Evolutionary conservation across 352 stramenopile genomes (phyloP).

Genomic region (Pythium oligandrum): DNA sequence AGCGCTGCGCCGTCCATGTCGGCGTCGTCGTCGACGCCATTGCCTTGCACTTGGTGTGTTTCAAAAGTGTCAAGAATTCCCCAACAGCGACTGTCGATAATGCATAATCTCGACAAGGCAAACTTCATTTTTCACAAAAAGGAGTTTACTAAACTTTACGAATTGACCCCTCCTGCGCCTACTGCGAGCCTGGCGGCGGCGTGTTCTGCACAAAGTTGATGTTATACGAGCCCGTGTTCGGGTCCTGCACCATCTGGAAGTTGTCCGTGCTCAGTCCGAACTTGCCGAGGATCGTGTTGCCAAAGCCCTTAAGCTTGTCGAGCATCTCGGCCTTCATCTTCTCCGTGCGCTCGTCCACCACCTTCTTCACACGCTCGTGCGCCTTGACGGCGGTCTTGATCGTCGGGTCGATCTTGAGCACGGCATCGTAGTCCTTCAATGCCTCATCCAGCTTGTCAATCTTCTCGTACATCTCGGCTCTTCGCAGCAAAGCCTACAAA

Average conservation of each 20-base stretch:
- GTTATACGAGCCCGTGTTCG: conserved; percentile 95
- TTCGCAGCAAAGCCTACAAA: conserved; percentile 77
- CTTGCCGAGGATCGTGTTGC: conserved; percentile 98
- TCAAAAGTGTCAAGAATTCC: too few relatives aligned
- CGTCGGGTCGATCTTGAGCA: conserved; percentile 91
- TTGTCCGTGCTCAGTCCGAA: conserved; percentile 99
- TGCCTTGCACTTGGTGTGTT: too few relatives aligned
- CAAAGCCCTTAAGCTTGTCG: conserved; percentile 97
- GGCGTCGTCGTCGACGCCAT: too few relatives aligned
- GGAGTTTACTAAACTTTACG: too few relatives aligned
- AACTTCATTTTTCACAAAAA: too few relatives aligned
- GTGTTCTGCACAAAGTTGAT: conserved; percentile 91
- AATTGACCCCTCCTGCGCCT: too few relatives aligned
- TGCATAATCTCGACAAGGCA: too few relatives aligned
- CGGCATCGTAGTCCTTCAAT: conserved; percentile 84
- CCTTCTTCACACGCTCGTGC: conserved; percentile 79
- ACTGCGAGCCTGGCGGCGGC: background rate
- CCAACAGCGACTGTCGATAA: too few relatives aligned
- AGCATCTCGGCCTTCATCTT: conserved; percentile 99
- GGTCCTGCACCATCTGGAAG: conserved; percentile 98
- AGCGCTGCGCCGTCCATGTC: too few relatives aligned
- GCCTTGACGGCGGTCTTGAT: conserved; percentile 44
- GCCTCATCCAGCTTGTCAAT: conserved; percentile 93
- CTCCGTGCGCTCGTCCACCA: conserved; percentile 93
- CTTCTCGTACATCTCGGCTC: conserved; percentile 90